Evolutionary conservation across 495 filamentous ascomycete genomes (phyloP), one percentile per base, ranked within the genome.

Genomic region (Aspergillus homomorphus): DNA sequence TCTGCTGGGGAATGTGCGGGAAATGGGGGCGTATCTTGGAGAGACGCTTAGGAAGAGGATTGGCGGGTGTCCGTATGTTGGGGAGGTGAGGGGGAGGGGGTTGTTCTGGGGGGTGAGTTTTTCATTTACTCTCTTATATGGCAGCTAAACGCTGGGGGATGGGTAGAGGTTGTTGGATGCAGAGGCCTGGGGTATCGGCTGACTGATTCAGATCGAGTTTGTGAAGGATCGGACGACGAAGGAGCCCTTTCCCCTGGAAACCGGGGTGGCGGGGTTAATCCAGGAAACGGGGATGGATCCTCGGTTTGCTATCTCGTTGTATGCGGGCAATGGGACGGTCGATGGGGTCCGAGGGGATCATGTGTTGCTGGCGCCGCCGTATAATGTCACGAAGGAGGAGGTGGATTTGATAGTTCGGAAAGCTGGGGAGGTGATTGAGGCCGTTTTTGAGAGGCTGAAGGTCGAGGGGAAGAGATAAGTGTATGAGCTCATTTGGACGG

Each of bases 311-410:
- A 81, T 96, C 58, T 83, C 80, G 0, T 63, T 95, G 18, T 95
- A 94, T 67, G 85, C 85, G 20, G 84, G 85, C 5, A 67, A 77
- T 2, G 91, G 90, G 4, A 86, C 85, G 0, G 82, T 78, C 0
- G 87, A 91, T 65, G 88, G 89, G 0, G 66, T 79, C 26, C 69
- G 63, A 3, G 91, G 90, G 1, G 92, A 96, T 64, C 87, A 92
- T 73, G 71, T 92, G 15, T 73, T 95, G 30, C 62, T 96, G 54
- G 81, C 87, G 20, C 91, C 92, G 3, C 80, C 90, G 1, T 95
- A 87, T 69, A 92, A 82, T 56, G 76, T 88, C 45, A 82, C 80
- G 0, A 69, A 67, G 30, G 79, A 82, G 12, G 87, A 89, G 28
- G 78, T 91, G 53, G 81, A 86, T 59, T 73, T 70, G 49, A 85